Evolutionary conservation across 257 asterid species (phyloP).

Genomic region (Solanum peruvianum): DNA sequence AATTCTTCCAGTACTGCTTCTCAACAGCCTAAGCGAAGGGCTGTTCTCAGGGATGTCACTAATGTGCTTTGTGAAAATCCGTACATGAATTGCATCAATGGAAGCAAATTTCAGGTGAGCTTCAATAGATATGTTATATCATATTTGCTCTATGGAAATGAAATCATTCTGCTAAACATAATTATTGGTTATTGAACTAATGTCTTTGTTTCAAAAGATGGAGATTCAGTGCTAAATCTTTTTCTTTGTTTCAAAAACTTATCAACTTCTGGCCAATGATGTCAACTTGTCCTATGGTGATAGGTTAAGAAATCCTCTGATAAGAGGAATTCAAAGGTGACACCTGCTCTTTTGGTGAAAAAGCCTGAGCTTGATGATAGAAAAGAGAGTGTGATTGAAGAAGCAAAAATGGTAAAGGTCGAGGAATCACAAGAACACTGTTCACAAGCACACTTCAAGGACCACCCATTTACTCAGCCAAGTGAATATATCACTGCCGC

Average conservation of each 20-base stretch:
- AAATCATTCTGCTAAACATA: not conserved
- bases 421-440: conserved; percentile 22
- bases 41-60: conserved; percentile 78
- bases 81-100: conserved; percentile 31
- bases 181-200: not conserved
- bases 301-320: conserved; percentile 24
- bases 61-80: conserved; percentile 44
- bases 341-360: conserved; percentile 23
- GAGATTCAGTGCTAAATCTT: not conserved
- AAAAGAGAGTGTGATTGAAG: conserved; percentile 13
- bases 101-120: conserved; percentile 43
- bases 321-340: conserved; percentile 34
- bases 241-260: not conserved
- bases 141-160: not conserved
- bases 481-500: conserved; percentile 3
- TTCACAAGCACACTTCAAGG: conserved; percentile 1
- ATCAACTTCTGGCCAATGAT: not conserved
- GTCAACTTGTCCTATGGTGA: not conserved
- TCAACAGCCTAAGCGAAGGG: conserved; percentile 54
- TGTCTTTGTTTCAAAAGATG: not conserved
- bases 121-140: not conserved
- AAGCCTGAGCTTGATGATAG: conserved; percentile 18
- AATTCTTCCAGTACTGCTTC: conserved; percentile 9
- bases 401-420: conserved; percentile 7
- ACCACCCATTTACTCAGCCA: conserved; percentile 8